phyloP scores from a whole-genome alignment of 257 asterid species.

The Salvia hispanica region DNA sequence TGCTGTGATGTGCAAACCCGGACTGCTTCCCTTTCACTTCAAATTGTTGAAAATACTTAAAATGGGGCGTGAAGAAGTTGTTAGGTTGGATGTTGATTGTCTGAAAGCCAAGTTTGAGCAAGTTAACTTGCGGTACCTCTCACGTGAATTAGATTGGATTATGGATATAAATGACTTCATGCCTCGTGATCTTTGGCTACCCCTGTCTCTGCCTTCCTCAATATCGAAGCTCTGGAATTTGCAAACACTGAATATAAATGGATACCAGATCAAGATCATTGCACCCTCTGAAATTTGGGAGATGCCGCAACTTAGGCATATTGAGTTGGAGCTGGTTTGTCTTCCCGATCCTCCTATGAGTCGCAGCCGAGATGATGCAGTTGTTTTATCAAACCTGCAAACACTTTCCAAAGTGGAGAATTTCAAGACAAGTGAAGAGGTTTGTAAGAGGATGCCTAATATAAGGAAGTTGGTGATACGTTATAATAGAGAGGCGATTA shows the following conservation, averaged over 20 bases:
- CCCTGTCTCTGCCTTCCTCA: not conserved
- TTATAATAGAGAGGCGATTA: not conserved
- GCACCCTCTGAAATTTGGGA: not conserved
- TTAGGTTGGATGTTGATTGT: not conserved
- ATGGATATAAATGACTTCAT: too few relatives aligned
- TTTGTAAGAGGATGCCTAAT: constrained; percentile 21
- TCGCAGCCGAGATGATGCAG: not conserved
- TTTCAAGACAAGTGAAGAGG: not conserved
- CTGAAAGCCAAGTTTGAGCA: not conserved
- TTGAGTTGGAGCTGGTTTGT: not conserved
- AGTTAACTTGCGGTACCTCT: constrained; percentile 23
- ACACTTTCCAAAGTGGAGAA: not conserved
- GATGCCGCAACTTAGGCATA: too few relatives aligned
- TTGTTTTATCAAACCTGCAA: constrained; percentile 10
- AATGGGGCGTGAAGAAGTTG: not conserved
- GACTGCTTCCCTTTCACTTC: not conserved
- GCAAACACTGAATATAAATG: constrained; percentile 5
- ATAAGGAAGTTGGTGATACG: not conserved
- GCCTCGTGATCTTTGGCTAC: not conserved
- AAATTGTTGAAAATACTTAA: constrained; percentile 5
- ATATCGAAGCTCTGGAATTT: constrained; percentile 17
- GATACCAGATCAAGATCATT: not conserved
- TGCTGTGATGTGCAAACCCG: not conserved
- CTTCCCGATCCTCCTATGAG: constrained; percentile 7
- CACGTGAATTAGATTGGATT: not conserved